Conservation (phyloP, 1,139 yeast species). For the Magnusiomyces tetraspermus region DNA sequence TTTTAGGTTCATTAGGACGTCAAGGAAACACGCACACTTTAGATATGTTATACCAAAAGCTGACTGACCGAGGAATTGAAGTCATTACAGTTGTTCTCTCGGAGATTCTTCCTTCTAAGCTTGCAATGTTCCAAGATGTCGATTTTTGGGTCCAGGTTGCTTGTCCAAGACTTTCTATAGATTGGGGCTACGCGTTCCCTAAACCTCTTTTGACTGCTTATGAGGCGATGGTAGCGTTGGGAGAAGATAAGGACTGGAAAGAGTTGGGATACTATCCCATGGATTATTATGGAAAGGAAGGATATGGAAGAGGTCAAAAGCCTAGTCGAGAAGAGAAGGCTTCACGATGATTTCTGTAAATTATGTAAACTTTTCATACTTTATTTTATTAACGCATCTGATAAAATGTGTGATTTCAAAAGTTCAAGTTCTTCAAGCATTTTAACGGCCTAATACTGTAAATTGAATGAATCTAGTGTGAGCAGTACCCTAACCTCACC, state of each 20-base stretch:
- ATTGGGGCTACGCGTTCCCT: slow-evolving; percentile 97
- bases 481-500: background rate
- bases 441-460: too few species aligned
- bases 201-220: slow-evolving; percentile 91
- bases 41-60: slow-evolving; percentile 47
- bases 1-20: slow-evolving; percentile 92
- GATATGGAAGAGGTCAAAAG: slow-evolving; percentile 81
- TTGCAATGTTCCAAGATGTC: slow-evolving; percentile 88
- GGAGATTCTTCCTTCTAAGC: slow-evolving; percentile 87
- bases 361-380: background rate
- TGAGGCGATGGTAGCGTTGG: slow-evolving; percentile 87
- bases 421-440: too few species aligned
- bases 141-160: slow-evolving; percentile 98
- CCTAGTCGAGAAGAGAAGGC: slow-evolving; percentile 33
- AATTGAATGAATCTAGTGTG: too few species aligned
- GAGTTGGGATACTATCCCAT: slow-evolving; percentile 65
- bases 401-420: too few species aligned
- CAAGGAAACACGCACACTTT: slow-evolving; percentile 85
- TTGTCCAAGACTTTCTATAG: slow-evolving; percentile 91
- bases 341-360: background rate
- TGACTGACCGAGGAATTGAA: slow-evolving; percentile 47
- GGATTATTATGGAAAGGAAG: slow-evolving; percentile 88
- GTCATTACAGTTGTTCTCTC: slow-evolving; percentile 78
- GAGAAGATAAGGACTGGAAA: slow-evolving; percentile 59
- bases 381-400: too few species aligned